These are phyloP conservation scores for Ceratocystis cacaofunesta DNA, from an alignment of 2,329 filamentous ascomycete species.

Conservation along the genomic window DNA sequence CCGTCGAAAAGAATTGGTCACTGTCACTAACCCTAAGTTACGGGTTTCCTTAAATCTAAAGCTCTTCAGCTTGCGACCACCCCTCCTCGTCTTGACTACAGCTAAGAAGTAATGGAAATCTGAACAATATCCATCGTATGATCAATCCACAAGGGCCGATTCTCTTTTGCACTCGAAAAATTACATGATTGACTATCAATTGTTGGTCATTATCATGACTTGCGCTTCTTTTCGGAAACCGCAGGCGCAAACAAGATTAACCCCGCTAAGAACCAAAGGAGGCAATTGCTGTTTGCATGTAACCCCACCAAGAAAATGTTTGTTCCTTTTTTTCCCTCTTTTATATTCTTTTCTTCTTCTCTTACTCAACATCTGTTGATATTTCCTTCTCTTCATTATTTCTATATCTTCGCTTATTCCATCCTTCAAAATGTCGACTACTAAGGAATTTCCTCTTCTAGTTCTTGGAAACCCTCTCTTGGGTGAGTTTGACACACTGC, in stretches of 20 bases:
- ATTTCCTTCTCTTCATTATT: neutral
- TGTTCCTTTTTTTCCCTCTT: neutral
- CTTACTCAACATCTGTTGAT: neutral
- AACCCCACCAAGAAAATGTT: slow-evolving; percentile 7
- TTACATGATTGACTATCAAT: neutral
- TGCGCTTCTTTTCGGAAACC: neutral
- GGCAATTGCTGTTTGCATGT: neutral
- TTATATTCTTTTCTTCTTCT: neutral
- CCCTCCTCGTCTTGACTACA: too few species aligned
- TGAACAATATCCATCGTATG: neutral
- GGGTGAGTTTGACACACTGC: slow-evolving; percentile 39
- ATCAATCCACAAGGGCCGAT: neutral
- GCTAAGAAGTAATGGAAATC: too few species aligned
- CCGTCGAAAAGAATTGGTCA: neutral
- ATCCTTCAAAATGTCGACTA: slow-evolving; percentile 47
- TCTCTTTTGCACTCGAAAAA: neutral
- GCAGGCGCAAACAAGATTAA: neutral
- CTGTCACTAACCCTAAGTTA: neutral
- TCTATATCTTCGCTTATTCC: neutral
- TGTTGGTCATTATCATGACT: neutral
- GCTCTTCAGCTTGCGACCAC: neutral
- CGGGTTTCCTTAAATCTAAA: neutral
- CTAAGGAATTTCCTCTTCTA: slow-evolving; percentile 74
- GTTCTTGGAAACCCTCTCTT: slow-evolving; percentile 96
- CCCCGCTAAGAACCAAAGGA: slow-evolving; percentile 1